Evolutionary conservation across 805 yeast genomes (phyloP).

Genomic region (Yamadazyma sp.): DNA sequence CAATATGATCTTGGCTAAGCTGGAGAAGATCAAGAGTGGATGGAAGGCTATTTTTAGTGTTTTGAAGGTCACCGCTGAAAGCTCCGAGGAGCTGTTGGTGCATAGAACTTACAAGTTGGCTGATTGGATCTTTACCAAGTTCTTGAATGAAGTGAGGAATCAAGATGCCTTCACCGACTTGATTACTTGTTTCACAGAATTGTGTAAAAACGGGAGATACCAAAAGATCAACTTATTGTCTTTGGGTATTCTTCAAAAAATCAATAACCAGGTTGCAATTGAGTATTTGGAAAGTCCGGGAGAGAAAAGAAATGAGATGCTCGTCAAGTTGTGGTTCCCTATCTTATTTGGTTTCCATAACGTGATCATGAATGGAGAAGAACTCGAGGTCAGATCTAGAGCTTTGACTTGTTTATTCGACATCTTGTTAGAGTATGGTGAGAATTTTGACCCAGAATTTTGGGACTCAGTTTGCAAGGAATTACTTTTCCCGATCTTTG

Average conservation of each 20-base stretch:
- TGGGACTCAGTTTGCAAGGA: slow-evolving; percentile 83
- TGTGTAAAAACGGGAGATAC: slow-evolving; percentile 80
- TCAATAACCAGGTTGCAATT: slow-evolving; percentile 59
- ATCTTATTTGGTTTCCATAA: slow-evolving; percentile 82
- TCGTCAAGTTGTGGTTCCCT: slow-evolving; percentile 78
- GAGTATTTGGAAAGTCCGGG: slow-evolving; percentile 26
- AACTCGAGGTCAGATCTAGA: slow-evolving; percentile 87
- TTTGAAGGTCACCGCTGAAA: slow-evolving; percentile 70
- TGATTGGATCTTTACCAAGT: slow-evolving; percentile 58
- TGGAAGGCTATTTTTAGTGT: slow-evolving; percentile 89
- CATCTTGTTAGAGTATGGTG: slow-evolving; percentile 75
- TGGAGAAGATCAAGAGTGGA: slow-evolving; percentile 79
- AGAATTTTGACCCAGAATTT: slow-evolving; percentile 65
- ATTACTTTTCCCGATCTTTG: slow-evolving; percentile 86
- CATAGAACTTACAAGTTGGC: slow-evolving; percentile 63
- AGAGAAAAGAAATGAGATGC: slow-evolving; percentile 20
- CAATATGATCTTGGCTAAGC: slow-evolving; percentile 78
- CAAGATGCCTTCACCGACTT: slow-evolving; percentile 71
- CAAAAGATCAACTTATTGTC: slow-evolving; percentile 82
- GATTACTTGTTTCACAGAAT: slow-evolving; percentile 71
- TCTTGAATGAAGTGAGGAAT: slow-evolving; percentile 58
- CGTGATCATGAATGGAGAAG: slow-evolving; percentile 90
- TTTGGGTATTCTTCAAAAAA: slow-evolving; percentile 64
- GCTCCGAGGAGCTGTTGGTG: slow-evolving; percentile 57
- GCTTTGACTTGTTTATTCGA: slow-evolving; percentile 85